A percentile compares a stretch with the other conserved stretches of the same genome.
These are phyloP conservation scores for Anaeramoeba flamelloides DNA, from an alignment of 78 protist genomes.

Conservation along the genomic window DNA sequence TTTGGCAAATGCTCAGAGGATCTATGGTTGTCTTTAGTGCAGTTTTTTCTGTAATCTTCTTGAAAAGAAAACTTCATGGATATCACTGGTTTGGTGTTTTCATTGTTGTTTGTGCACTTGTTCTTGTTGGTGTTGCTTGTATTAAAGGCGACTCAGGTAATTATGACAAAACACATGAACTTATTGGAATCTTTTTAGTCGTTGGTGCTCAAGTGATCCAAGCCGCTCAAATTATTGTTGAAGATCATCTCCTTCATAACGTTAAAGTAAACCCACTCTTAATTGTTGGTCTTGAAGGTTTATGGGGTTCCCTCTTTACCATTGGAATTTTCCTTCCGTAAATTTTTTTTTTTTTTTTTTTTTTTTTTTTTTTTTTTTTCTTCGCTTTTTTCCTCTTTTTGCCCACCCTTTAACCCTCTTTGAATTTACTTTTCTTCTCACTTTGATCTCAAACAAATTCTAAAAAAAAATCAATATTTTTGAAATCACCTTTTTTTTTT, in stretches of 20 bases:
- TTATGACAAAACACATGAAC: no score
- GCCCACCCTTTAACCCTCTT: no score
- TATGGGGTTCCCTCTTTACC: conserved; percentile 25
- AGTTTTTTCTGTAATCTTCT: conserved; percentile 14
- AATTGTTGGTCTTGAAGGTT: conserved; percentile 32
- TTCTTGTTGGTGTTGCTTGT: conserved; percentile 8
- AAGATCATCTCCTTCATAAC: conserved; percentile 6
- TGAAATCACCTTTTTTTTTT: no score
- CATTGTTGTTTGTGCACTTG: not conserved
- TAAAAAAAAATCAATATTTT: no score
- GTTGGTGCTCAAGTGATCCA: conserved; percentile 25
- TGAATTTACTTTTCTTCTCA: no score
- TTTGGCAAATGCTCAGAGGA: conserved; percentile 29
- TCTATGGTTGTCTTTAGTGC: conserved; percentile 41
- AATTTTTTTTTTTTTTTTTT: conserved; percentile 5
- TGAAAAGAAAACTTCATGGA: not conserved
- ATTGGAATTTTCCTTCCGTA: conserved; percentile 17
- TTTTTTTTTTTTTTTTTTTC: no score
- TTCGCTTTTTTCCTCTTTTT: no score
- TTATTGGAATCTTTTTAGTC: no score
- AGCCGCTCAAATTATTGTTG: conserved; percentile 21
- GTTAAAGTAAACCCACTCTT: not conserved
- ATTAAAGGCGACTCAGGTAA: no score
- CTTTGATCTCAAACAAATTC: no score
- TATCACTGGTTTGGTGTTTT: conserved; percentile 20